These are phyloP conservation scores for Globisporangium cystogenes DNA, from an alignment of 352 stramenopile species.

Conservation along the genomic window DNA sequence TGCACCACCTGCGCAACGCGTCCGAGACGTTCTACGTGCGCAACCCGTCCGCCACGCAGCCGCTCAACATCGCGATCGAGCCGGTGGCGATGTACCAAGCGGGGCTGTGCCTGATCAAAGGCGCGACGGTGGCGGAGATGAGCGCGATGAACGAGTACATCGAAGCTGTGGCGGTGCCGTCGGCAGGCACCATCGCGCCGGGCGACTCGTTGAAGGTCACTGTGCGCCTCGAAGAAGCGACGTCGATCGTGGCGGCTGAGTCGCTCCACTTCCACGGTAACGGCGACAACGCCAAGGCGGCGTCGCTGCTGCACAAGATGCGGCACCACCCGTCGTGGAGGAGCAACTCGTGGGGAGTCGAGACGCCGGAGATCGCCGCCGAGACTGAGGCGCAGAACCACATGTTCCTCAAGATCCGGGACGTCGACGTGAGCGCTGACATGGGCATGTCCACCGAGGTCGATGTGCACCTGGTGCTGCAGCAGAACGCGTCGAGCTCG, in stretches of 20 bases:
- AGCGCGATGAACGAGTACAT: conserved; percentile 76
- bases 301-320: conserved; percentile 60
- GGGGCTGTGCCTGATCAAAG: conserved; percentile 63
- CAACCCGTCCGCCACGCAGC: conserved; percentile 61
- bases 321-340: conserved; percentile 74
- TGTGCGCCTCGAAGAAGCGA: conserved; percentile 70
- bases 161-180: conserved; percentile 64
- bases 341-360: conserved; percentile 79
- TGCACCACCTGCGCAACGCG: conserved; percentile 64
- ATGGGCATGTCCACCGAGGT: conserved; percentile 50
- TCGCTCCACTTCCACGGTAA: conserved; percentile 25
- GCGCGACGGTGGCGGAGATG: conserved; percentile 45
- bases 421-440: conserved; percentile 55
- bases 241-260: conserved; percentile 16
- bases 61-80: conserved; percentile 73
- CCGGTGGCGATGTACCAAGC: conserved; percentile 56
- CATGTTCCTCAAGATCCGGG: conserved; percentile 72
- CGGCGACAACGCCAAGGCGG: conserved; percentile 23
- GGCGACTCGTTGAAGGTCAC: conserved; percentile 75
- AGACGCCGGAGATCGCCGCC: conserved; percentile 29
- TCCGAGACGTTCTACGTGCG: conserved; percentile 78
- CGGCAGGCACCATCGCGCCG: conserved; percentile 60
- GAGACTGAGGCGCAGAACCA: conserved; percentile 50
- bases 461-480: conserved; percentile 64
- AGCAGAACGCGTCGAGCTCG: conserved; percentile 36